Percentiles rank a stretch among this genome's conserved stretches.
These are phyloP conservation scores for Rosa rugosa DNA, from an alignment of 306 rosid species.

Conservation along the genomic window DNA sequence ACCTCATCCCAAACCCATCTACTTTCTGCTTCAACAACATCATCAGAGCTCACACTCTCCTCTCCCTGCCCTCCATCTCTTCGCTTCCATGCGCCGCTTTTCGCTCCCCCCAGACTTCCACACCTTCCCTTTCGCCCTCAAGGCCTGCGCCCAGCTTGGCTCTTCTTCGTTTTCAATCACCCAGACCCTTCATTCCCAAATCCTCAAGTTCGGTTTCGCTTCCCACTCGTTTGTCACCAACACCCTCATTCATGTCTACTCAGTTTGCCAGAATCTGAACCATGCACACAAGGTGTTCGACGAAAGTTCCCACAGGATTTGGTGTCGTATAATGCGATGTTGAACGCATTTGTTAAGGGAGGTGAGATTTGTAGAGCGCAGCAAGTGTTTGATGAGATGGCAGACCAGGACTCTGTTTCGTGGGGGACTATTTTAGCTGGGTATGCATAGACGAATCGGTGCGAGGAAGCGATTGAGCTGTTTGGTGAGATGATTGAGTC, in stretches of 20 bases:
- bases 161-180: conserved; percentile 26
- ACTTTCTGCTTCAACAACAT: conserved; percentile 68
- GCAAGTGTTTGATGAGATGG: conserved; percentile 59
- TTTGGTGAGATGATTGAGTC: conserved; percentile 50
- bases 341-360: conserved; percentile 51
- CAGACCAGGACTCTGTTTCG: conserved; percentile 46
- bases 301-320: conserved; percentile 36
- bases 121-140: conserved; percentile 66
- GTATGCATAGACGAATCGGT: conserved; percentile 40
- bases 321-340: conserved; percentile 60
- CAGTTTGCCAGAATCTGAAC: conserved; percentile 15
- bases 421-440: conserved; percentile 78
- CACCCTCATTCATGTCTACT: conserved; percentile 52
- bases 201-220: conserved; percentile 48
- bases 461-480: conserved; percentile 41
- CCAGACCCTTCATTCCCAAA: conserved; percentile 54
- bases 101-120: conserved; percentile 64
- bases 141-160: conserved; percentile 46
- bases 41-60: conserved; percentile 60
- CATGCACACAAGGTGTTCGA: conserved; percentile 46
- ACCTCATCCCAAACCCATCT: conserved; percentile 49
- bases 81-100: conserved; percentile 50
- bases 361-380: conserved; percentile 41
- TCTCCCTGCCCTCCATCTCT: conserved; percentile 48
- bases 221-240: conserved; percentile 44